Evolutionary conservation across 331 rosid genomes (phyloP), one percentile per base, ranked within the genome.

Genomic region (Prunus yedoensis): DNA sequence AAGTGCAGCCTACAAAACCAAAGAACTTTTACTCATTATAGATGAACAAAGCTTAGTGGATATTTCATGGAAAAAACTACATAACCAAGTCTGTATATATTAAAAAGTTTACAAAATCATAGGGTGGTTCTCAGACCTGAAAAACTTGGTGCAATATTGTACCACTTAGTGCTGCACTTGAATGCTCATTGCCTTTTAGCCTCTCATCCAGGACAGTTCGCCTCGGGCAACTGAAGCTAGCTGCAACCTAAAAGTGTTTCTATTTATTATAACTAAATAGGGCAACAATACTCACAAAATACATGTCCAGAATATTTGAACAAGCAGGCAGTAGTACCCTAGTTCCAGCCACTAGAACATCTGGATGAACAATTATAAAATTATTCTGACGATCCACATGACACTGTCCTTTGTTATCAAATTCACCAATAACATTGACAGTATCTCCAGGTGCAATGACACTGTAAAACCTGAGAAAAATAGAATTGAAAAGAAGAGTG

Each of bases 181-280:
- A 90, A 87, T 91, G 74, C 78, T 94, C 99, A 47, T 77, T 89
- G 84, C 21, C 64, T 82, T 83, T 94, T 73, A 94, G 76, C 83
- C 99, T 91, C 86, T 94, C 99, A 69, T 94, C 96, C 66, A 92
- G 87, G 77, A 94, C 95, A 54, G 95, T 84, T 84, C 96, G 89
- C 87, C 99, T 90, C 3, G 88, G 85, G 80, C 99, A 94, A 80
- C 67, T 77, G 84, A 91, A 90, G 82, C 91, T 91, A 67, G 80
- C 83, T 77, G 97, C 89, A 81, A 94, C 99, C 96, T 94, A 85
- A 46, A 79, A 86, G 35, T 66, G 38, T 35, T 46, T 66, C 21
- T 8, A 51, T 49, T 46, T 52, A 73, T 80, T 71, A 83, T 87
- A 66, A 79, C 38, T 52, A 79, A 75, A 21, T 52, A 61, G 25